Evolutionary conservation across 225 moss, liverwort and hornwort genomes (phyloP).

Genomic region (Physcomitrellopsis africana): DNA sequence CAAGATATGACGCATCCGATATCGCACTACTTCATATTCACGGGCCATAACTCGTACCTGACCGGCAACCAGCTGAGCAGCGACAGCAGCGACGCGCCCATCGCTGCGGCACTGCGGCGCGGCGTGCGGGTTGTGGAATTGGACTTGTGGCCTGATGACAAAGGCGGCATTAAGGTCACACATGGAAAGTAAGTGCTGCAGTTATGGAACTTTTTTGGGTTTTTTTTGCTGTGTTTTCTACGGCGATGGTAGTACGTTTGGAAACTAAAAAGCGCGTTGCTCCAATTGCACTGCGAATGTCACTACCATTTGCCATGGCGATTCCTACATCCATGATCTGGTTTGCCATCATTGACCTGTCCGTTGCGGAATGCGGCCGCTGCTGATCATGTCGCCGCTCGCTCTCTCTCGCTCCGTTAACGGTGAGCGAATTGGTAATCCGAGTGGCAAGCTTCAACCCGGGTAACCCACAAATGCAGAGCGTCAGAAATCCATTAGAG

Average conservation of each 20-base stretch:
- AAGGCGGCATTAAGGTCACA: slow-evolving; percentile 69
- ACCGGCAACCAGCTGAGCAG: slow-evolving; percentile 98
- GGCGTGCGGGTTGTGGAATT: slow-evolving; percentile 93
- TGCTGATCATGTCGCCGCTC: background rate
- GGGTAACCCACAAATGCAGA: background rate
- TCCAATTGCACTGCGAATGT: background rate
- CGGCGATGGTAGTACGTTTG: background rate
- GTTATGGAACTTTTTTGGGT: background rate
- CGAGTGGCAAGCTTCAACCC: background rate
- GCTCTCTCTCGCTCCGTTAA: background rate
- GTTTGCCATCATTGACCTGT: background rate
- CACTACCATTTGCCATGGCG: too few species aligned
- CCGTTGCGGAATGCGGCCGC: background rate
- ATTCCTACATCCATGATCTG: background rate
- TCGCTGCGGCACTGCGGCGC: slow-evolving; percentile 64
- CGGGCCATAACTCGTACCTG: slow-evolving; percentile 94
- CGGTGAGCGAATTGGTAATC: background rate
- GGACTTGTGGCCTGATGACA: slow-evolving; percentile 78
- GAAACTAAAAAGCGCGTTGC: background rate
- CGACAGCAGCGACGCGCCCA: slow-evolving; percentile 77
- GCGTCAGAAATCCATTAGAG: background rate
- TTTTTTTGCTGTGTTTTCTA: background rate
- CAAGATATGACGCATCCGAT: slow-evolving; percentile 89
- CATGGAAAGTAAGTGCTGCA: slow-evolving; percentile 66
- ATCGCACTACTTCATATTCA: slow-evolving; percentile 79